Evolutionary conservation across 352 stramenopile genomes (phyloP).

Genomic region (Globisporangium rhizosaccharum): DNA sequence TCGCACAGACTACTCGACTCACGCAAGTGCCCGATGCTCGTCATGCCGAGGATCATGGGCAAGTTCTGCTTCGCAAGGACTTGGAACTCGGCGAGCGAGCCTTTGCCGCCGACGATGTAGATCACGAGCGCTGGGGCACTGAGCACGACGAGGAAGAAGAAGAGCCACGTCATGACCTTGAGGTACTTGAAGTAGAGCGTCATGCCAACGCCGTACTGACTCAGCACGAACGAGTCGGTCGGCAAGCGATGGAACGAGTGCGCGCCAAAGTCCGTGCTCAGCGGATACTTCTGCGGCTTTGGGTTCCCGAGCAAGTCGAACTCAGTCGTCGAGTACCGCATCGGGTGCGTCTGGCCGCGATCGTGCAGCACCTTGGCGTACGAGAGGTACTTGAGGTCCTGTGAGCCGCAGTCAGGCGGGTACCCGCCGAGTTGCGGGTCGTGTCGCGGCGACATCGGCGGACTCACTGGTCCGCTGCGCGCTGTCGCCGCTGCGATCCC

Average conservation of each 20-base stretch:
- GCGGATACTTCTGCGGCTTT: constrained; percentile 48
- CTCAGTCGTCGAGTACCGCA: constrained; percentile 59
- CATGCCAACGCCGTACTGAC: constrained; percentile 71
- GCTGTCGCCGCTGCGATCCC: background rate
- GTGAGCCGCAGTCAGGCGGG: constrained; percentile 68
- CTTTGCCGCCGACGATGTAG: constrained; percentile 60
- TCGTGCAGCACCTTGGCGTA: constrained; percentile 72
- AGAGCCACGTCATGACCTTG: constrained; percentile 82
- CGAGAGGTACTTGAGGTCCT: constrained; percentile 72
- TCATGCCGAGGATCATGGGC: constrained; percentile 65
- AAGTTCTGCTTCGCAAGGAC: constrained; percentile 63
- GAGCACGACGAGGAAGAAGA: constrained; percentile 67
- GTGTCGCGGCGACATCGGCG: constrained; percentile 29
- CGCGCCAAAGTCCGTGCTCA: constrained; percentile 68
- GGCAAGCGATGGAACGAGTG: constrained; percentile 71
- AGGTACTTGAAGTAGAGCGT: constrained; percentile 86
- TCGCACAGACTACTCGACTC: constrained; percentile 66
- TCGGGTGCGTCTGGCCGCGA: constrained; percentile 62
- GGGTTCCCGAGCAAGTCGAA: constrained; percentile 50
- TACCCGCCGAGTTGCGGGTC: constrained; percentile 69
- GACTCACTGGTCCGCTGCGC: background rate
- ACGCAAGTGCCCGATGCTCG: constrained; percentile 71
- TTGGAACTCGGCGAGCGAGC: constrained; percentile 50
- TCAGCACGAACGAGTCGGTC: constrained; percentile 70
- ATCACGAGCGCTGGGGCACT: constrained; percentile 53